Conservation (phyloP, 2,329 filamentous ascomycete genomes). For the Pseudonectria foliicola region DNA sequence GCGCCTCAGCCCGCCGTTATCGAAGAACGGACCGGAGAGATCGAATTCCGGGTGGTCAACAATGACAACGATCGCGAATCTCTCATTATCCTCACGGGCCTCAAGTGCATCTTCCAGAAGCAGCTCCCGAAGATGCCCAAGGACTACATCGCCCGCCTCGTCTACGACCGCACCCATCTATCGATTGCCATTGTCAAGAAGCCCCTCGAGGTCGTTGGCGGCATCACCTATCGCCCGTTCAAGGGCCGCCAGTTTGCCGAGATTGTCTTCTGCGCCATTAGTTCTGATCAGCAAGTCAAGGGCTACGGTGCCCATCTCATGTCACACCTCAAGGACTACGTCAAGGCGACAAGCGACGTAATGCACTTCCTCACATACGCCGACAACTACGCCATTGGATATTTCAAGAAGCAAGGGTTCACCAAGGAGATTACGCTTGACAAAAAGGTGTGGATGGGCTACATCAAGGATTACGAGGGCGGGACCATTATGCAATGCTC, state of each 20-base stretch:
- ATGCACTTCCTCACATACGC: slow-evolving; percentile 99
- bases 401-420: slow-evolving; percentile 98
- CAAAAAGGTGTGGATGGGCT: slow-evolving; percentile 93
- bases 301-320: slow-evolving; percentile 97
- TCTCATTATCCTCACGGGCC: slow-evolving; percentile 85
- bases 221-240: slow-evolving; percentile 94
- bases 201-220: slow-evolving; percentile 88
- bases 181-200: slow-evolving; percentile 98
- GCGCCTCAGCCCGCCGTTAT: slow-evolving; percentile 67
- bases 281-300: slow-evolving; percentile 96
- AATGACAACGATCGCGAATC: slow-evolving; percentile 86
- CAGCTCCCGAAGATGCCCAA: slow-evolving; percentile 99
- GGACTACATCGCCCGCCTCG: slow-evolving; percentile 94
- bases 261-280: slow-evolving; percentile 98
- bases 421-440: slow-evolving; percentile 97
- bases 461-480: slow-evolving; percentile 99
- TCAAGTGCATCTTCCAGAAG: slow-evolving; percentile 98
- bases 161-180: slow-evolving; percentile 93
- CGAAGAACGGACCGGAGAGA: slow-evolving; percentile 89
- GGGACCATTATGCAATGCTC: slow-evolving; percentile 99
- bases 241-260: slow-evolving; percentile 89
- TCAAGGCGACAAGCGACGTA: slow-evolving; percentile 91
- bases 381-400: slow-evolving; percentile 97
- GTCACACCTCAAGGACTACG: slow-evolving; percentile 96
- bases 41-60: slow-evolving; percentile 96